Conservation (phyloP, 257 asterid genomes). For the Thymus quinquecostatus region DNA sequence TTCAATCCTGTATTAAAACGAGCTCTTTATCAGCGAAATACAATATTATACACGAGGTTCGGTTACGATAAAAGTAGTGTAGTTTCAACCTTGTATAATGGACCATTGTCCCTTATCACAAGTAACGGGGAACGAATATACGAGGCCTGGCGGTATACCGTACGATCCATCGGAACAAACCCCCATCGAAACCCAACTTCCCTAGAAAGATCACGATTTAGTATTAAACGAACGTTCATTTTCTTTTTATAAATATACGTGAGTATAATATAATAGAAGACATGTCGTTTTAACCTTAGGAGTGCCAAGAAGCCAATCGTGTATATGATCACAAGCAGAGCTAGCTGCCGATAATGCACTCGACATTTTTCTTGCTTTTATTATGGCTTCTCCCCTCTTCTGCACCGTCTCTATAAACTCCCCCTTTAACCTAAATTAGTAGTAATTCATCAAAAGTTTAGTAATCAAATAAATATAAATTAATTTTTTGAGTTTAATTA, state of each 20-base stretch:
- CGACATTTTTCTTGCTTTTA: slow-evolving; percentile 72
- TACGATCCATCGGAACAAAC: slow-evolving; percentile 88
- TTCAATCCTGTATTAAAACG: slow-evolving; percentile 48
- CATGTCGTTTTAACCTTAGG: slow-evolving; percentile 55
- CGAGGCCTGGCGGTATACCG: slow-evolving; percentile 64
- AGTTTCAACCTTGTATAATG: slow-evolving; percentile 65
- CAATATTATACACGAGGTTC: no score
- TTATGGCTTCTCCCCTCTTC: slow-evolving; percentile 70
- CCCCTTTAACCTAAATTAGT: slow-evolving; percentile 42
- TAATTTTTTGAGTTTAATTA: no score
- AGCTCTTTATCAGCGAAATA: no score
- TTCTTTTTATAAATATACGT: no score
- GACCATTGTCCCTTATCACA: slow-evolving; percentile 88
- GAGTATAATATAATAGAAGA: no score
- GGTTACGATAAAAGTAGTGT: no score
- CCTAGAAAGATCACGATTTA: slow-evolving; percentile 38
- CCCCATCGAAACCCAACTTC: slow-evolving; percentile 90
- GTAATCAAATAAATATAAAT: no score
- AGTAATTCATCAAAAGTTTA: no score
- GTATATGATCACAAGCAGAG: slow-evolving; percentile 88
- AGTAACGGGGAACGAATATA: slow-evolving; percentile 83
- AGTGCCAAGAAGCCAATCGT: slow-evolving; percentile 82
- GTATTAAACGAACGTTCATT: no score
- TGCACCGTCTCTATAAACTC: slow-evolving; percentile 72
- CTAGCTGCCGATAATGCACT: slow-evolving; percentile 90